Evolutionary conservation across 148 eudicot species (phyloP).

Genomic region (Rhododendron ferrugineum): DNA sequence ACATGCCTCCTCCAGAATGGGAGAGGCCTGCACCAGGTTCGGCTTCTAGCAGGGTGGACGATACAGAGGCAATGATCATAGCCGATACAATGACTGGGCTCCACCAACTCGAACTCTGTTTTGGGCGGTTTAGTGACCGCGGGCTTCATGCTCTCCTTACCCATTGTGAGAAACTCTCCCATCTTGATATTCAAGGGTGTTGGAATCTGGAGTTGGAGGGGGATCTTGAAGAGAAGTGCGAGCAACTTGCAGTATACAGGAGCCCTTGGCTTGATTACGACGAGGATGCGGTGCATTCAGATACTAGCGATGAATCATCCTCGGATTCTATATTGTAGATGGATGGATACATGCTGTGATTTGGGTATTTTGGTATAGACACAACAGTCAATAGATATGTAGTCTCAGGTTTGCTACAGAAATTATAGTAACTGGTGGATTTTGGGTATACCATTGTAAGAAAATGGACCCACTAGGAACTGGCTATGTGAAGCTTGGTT

Average conservation of each 20-base stretch:
- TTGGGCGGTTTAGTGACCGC: constrained; percentile 14
- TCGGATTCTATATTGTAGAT: not conserved
- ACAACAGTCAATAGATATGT: not conserved
- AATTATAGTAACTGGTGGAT: not conserved
- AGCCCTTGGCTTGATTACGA: constrained; percentile 16
- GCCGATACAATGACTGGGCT: constrained; percentile 22
- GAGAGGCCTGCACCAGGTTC: not conserved
- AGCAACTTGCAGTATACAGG: not conserved
- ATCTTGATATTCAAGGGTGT: constrained; percentile 23
- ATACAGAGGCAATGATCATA: constrained; percentile 15
- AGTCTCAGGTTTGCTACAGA: not conserved
- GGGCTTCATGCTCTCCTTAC: constrained; percentile 15
- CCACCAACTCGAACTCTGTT: constrained; percentile 10
- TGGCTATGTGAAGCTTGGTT: not conserved
- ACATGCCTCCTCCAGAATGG: constrained; percentile 19
- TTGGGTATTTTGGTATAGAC: not conserved
- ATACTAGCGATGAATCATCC: not conserved
- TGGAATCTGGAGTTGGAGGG: constrained; percentile 16
- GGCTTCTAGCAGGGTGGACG: not conserved
- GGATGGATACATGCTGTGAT: not conserved
- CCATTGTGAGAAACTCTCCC: constrained; percentile 14
- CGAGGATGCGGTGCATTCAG: not conserved
- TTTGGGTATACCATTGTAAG: not conserved
- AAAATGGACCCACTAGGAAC: not conserved
- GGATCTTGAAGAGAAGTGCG: constrained; percentile 6